Evolutionary conservation across 164 flowering plant species (phyloP), one percentile per base, ranked within the genome.

Genomic region (Vitis cinerea): DNA sequence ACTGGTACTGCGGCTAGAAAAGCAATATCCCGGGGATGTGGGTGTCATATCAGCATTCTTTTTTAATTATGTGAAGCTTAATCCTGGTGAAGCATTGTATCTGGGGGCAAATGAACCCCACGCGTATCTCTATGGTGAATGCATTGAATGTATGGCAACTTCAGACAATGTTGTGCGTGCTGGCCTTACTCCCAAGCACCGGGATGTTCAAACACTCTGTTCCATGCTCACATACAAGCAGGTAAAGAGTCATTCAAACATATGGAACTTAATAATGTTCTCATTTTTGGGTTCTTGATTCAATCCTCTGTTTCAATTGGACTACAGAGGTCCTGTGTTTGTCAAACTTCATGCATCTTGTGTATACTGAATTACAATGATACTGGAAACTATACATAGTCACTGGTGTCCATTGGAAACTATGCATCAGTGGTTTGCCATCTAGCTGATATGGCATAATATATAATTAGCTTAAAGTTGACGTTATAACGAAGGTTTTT

Each of bases 111-210:
- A 95, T 69, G 99, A 93, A 76, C 97, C 93, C 16, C 98, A 96
- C 79, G 98, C 99, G 15, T 96, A 93, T 71, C 47, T 96, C 31
- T 71, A 29, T 57, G 98, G 99, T 15, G 98, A 95, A 8, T 93
- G 98, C 72, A 67, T 93, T 7, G 99, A 95, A 68, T 89, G 94
- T 79, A 95, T 93, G 98, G 99, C 98, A 48, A 84, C 99, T 50
- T 93, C 99, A 29, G 97, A 95, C 81, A 95, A 95, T 85, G 99
- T 93, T 71, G 94, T 93, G 2, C 87, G 99, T 27, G 99, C 99
- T 27, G 99, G 99, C 70, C 97, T 96, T 58, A 96, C 99, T 31
- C 89, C 95, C 6, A 96, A 96, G 79, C 74, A 76, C 23, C 85
- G 91, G 23, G 97, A 96, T 79, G 86, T 92, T 52, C 75, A 79